Evolutionary conservation across 179 eudicot genomes (phyloP), one percentile per base, ranked within the genome.

Genomic region (Beta lomatogona): DNA sequence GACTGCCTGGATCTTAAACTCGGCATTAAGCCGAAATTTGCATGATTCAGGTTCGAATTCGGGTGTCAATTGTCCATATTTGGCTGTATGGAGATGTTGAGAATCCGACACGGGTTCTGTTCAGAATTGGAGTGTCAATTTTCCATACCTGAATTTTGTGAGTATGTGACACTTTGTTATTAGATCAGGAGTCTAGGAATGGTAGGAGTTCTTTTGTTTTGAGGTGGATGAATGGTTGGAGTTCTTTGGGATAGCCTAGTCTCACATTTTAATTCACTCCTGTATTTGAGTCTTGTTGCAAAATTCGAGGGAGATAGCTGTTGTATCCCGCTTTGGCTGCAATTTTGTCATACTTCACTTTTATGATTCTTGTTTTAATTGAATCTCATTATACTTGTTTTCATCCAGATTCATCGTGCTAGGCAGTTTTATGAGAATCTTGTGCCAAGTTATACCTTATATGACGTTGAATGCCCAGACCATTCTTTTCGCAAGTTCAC

Each of bases 361-460:
- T 53, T 16, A 46, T 8, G 25, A 61, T 31, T 46, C 67, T 44
- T 48, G 36, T 61, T 52, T 4, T 16, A 0, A 48, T 10, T 25
- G n/a, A 67, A 36, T 58, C 75, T 75, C 66, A 81, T 36, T 3
- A 5, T 86, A 18, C 50, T 67, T 79, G 82, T 48, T 58, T 71
- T 21, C 22, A 68, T 87, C 80, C 93, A 95, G 99, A 83, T 95
- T 76, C 87, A 85, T 72, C 79, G 87, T 80, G 92, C 92, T 65
- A 86, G 99, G 85, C 88, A 90, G 61, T 92, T 95, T 88, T 95
- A 95, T 80, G 99, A 95, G 83, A 95, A 94, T 87, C 87, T 95
- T 80, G 98, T 95, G 50, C 99, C 99, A 53, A 91, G 91, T 75
- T 84, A 87, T 82, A 95, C 98, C 53, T 82, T 95, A 73, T 95